Base-by-base conservation (phyloP, 345 rosid species). In the Camelina hispida region DNA sequence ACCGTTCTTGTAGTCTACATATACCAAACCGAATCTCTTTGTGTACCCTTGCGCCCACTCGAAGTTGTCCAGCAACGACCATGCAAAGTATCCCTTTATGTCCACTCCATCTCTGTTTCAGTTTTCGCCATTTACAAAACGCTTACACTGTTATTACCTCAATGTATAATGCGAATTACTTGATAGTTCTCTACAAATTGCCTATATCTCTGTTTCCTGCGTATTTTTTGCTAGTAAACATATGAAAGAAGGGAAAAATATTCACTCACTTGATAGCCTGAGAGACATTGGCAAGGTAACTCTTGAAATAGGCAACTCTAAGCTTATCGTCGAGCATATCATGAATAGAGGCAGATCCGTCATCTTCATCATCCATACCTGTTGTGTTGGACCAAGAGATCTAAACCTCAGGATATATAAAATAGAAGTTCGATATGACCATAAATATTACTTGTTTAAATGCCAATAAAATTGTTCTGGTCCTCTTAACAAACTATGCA, bases 321-420 rank as follows among this genome's bases (percentile, higher is more conserved):
- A 84, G 71, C 79, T 89, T 89, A 83, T 94, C 97, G 54, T 94
- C 96, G 7, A 94, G 86, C 85, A 91, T 84, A 62, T 94, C 97
- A 47, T 86, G 80, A 6, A 93, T 82, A 10, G 93, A 87, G 23
- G 78, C 78, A 77, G 79, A 68, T 38, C 80, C 86, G 6, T 83
- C 72, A 7, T 94, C 91, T 83, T 89, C 93, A 54, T 94, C 97
- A 76, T 94, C 98, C 95, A 94, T 94, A 53, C 98, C 98, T 93
- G 84, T 59, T 57, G 65, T 32, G 57, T 79, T 60, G 60, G 11
- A 71, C 48, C 63, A 66, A 34, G 62, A 22, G 25, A 70, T 6
- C 17, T 30, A 17, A 22, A 35, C 18, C 60, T 66, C 58, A 66
- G 25, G 28, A 56, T 38, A 37, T 16, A 64, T 38, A 46, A 2